Evolutionary conservation across 352 stramenopile genomes (phyloP), one percentile per base, ranked within the genome.

Genomic region (Pythium dissotocum): DNA sequence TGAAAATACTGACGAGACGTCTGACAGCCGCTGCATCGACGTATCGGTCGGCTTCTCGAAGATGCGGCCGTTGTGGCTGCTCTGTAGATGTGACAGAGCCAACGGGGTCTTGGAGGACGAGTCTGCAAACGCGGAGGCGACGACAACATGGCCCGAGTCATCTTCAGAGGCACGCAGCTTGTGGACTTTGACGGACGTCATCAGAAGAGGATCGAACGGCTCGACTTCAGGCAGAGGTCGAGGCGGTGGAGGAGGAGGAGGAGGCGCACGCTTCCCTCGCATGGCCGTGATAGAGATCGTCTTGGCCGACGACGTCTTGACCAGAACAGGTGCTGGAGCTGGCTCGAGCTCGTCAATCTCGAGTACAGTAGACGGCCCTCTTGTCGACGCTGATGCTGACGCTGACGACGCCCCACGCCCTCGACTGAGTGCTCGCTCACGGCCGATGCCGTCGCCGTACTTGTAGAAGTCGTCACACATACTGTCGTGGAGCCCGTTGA

Each of bases 401-500:
- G 63, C 55, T 0, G 54, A 64, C 6, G 56, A 69, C 6, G 54
- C 36, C 2, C 63, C 63, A 58, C 63, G 63, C 6, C 42, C 32
- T 21, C 67, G 63, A 54, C 63, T 63, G 14, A 36, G 1, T 1
- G 36, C 33, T 28, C 53, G 66, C 16, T 73, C 48, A 26, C 54
- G 67, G 12, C 48, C 46, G 14, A 69, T 61, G 6, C 67, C 67
- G 30, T 73, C 67, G 12, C 67, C 67, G 32, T 61, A 66, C 49
- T 65, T n/a, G 57, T 66, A 73, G 6, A 61, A 49, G 32, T 73
- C 67, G 14, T 65, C 57, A 38, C 67, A 67, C 48, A 66, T 61
- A 38, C 67, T 73, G 40, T 73, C 67, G 35, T 73, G 67, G 48
- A 73, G 54, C 13, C 61, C 56, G 30, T 73, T 46, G 49, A 73